phyloP scores from a whole-genome alignment of 2,329 filamentous ascomycete genomes.

The Alternaria longipes region DNA sequence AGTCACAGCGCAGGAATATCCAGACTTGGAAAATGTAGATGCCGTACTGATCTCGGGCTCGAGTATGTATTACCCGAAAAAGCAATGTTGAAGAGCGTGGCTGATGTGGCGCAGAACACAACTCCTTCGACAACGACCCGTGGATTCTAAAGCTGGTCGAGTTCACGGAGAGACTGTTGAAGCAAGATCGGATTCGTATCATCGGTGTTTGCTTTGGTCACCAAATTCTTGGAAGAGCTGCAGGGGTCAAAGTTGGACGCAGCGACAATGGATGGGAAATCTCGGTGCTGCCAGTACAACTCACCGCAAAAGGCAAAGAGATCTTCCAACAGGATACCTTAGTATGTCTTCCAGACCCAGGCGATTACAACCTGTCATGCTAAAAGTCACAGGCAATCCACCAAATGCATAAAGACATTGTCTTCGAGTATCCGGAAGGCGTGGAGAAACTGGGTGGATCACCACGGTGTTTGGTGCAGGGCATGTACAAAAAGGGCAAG shows the following conservation, averaged over 20 bases:
- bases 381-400: conserved; percentile 68
- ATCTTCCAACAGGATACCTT: conserved; percentile 73
- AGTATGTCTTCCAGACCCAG: conserved; percentile 52
- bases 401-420: conserved; percentile 87
- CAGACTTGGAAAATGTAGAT: conserved; percentile 77
- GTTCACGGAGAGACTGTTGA: conserved; percentile 69
- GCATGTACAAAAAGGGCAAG: conserved; percentile 73
- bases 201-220: conserved; percentile 89
- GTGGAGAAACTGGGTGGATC: conserved; percentile 72
- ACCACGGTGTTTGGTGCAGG: conserved; percentile 76
- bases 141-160: conserved; percentile 81
- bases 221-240: conserved; percentile 79
- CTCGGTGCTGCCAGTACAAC: conserved; percentile 73
- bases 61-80: conserved; percentile 52
- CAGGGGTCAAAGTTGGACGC: conserved; percentile 72
- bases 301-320: conserved; percentile 75
- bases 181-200: conserved; percentile 70
- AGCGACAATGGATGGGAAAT: conserved; percentile 81
- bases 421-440: conserved; percentile 69
- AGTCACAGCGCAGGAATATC: conserved; percentile 74
- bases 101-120: conserved; percentile 63
- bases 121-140: conserved; percentile 75
- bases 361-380: neutral
- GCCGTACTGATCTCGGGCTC: conserved; percentile 82
- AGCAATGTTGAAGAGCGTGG: neutral